Evolutionary conservation across 192 early-diverging fungal genomes (phyloP), one percentile per base, ranked within the genome.

Genomic region (Rhizophagus clarus): DNA sequence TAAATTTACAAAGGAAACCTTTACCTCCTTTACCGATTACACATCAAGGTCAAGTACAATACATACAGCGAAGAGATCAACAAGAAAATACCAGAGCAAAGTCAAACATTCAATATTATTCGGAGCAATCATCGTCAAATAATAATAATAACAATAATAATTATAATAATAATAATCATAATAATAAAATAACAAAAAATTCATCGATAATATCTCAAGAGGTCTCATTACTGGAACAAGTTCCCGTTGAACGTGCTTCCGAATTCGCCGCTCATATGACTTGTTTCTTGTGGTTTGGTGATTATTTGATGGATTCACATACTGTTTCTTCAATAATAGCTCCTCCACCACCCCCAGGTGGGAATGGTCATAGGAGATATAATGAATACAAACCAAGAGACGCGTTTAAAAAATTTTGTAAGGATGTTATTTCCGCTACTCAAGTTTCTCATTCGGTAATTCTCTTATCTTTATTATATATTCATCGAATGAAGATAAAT

Each of bases 401-500:
- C 31, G 49, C 66, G 3, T 92, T 91, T 63, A 83, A 83, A 81
- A 76, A 83, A 49, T 92, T 89, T 64, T 85, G 83, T 76, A 70
- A 81, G 22, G 81, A 92, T 63, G 83, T 93, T 26, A 80, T 94
- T 24, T 83, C 85, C 22, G 86, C 86, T 20, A 92, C 91, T 10
- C 88, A 88, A 77, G 86, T 94, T 10, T 89, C 90, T 1, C 89
- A 85, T 26, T 89, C 90, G 10, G 90, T 90, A n/a, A 85, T 94
- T 24, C 72, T 92, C 12, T 74, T 93, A 28, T 84, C 91, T 0
- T 84, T 94, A 31, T 88, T 92, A 76, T 92, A 92, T 76, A 89
- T 93, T 63, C 84, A 89, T 56, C 85, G 88, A 67, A 83, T 94
- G 61, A 83, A 90, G 64, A 81, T 82, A 37, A 83, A 85, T 49